Evolutionary conservation across 495 filamentous ascomycete species (phyloP), one percentile per base, ranked within the genome.

Genomic region (Amniculicola lignicola): DNA sequence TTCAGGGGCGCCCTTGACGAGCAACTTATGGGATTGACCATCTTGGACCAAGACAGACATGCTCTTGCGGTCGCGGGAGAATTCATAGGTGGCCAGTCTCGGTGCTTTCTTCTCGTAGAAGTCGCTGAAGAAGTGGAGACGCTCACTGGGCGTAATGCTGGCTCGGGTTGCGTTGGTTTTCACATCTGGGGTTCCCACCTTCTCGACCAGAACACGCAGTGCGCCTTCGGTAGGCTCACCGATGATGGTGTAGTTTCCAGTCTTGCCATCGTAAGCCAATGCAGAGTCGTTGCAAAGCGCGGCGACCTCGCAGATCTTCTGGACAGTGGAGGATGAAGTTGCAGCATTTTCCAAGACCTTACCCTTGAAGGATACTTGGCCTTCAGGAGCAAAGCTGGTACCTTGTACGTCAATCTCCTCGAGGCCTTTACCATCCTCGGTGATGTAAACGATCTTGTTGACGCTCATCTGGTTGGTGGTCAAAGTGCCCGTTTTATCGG

Each of bases 401-500:
- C 94, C 94, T 70, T 96, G 86, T 29, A 99, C 84, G 57, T 90
- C 83, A 28, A 97, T 78, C 60, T 97, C 90, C 63, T 95, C 89
- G 14, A 99, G 72, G 36, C 81, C 84, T 42, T 75, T 78, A 31
- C 89, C 90, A 45, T 80, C 74, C 54, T 83, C 77, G 61, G 77
- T 84, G 63, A 99, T 74, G 67, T 88, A 88, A 24, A 96, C 87
- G 35, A 96, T 77, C 72, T 91, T 95, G 69, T 83, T 92, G 47
- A 96, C 94, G 66, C 93, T 96, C 94, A 99, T 99, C 72, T 99
- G 90, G 74, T 97, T 99, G 29, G 94, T 99, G 22, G 94, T 99
- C 67, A 99, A 74, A 19, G 94, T 99, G 58, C 94, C 94, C 1
- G 94, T 99, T 77, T 99, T 99, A 75, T 99, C 94, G n/a, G 94